Percentiles rank a stretch among this genome's conserved stretches.
phyloP scores from a whole-genome alignment of 208 protist genomes.

The Leishmania tarentolae region DNA sequence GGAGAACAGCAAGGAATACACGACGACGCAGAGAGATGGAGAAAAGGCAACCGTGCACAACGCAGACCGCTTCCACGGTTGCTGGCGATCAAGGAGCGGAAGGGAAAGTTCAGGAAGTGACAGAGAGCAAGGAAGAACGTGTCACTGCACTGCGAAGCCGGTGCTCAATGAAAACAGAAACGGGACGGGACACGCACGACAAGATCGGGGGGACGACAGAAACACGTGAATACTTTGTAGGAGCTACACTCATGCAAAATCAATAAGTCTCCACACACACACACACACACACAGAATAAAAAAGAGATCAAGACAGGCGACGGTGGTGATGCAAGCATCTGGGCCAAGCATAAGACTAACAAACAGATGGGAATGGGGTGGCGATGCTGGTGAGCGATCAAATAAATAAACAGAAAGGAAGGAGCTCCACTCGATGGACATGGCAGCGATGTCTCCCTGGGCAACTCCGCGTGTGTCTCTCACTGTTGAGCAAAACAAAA shows the following conservation, averaged over 20 bases:
- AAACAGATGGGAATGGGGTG: not conserved
- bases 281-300: not conserved
- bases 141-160: not conserved
- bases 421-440: not conserved
- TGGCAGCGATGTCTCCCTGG: not conserved
- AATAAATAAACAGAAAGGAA: no score
- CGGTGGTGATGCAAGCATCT: not conserved
- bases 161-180: not conserved
- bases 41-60: not conserved
- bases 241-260: not conserved
- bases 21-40: not conserved
- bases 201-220: not conserved
- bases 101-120: not conserved
- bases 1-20: not conserved
- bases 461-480: not conserved
- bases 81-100: not conserved
- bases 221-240: not conserved
- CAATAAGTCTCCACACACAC: not conserved
- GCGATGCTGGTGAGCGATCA: not conserved
- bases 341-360: not conserved
- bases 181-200: not conserved
- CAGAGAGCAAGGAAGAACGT: not conserved
- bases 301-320: not conserved
- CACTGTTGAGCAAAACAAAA: not conserved
- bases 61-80: not conserved